These are phyloP conservation scores for Colletotrichum aenigma DNA, from an alignment of 2,329 filamentous ascomycete species.

Conservation along the genomic window DNA sequence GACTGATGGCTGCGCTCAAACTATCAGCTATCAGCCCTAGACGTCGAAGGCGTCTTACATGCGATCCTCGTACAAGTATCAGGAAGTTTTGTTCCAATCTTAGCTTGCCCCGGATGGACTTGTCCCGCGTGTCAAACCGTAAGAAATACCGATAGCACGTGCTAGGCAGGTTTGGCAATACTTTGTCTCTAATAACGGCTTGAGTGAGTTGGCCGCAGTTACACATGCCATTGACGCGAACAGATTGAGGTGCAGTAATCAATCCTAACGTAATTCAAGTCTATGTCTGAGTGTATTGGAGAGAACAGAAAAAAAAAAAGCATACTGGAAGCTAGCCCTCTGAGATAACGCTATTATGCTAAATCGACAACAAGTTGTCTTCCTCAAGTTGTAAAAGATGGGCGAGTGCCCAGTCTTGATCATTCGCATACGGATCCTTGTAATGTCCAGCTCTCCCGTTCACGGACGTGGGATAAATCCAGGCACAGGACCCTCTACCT, in stretches of 20 bases:
- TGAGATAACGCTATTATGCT: background rate
- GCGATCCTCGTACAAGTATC: background rate
- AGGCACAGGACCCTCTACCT: conserved; percentile 11
- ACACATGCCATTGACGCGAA: background rate
- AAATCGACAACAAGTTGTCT: background rate
- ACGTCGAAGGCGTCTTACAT: background rate
- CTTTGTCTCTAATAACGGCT: background rate
- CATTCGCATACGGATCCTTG: conserved; percentile 16
- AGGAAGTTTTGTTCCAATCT: background rate
- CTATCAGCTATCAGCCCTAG: background rate
- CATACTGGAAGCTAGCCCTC: background rate
- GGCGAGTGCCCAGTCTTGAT: conserved; percentile 15
- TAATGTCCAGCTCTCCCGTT: conserved; percentile 9
- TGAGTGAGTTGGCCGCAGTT: background rate
- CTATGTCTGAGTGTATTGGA: background rate
- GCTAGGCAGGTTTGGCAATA: background rate
- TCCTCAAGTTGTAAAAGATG: conserved; percentile 15
- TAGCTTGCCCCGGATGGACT: background rate
- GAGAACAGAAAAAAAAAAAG: background rate
- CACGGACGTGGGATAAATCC: conserved; percentile 15
- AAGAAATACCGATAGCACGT: background rate
- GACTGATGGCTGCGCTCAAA: background rate
- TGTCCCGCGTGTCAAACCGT: background rate
- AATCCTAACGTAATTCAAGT: background rate
- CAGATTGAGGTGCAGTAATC: background rate